phyloP scores from a whole-genome alignment of 2,329 filamentous ascomycete genomes.

The Apiospora phragmitis region DNA sequence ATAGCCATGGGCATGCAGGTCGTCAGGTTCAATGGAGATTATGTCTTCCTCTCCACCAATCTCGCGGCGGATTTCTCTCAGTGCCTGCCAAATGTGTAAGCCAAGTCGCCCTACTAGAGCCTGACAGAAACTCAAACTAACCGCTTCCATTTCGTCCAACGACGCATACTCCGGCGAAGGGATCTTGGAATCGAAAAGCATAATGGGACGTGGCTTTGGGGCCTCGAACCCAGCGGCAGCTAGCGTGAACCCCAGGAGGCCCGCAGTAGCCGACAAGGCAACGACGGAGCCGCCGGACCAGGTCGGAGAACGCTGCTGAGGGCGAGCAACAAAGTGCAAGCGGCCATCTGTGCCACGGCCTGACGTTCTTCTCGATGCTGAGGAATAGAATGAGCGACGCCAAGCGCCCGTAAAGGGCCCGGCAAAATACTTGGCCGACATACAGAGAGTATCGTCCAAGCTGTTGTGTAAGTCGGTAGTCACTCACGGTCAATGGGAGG shows the following conservation, averaged over 20 bases:
- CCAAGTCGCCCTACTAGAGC: neutral
- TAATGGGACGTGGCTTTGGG: slow-evolving; percentile 23
- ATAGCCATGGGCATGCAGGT: slow-evolving; percentile 63
- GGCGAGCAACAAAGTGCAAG: slow-evolving; percentile 17
- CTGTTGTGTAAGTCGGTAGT: neutral
- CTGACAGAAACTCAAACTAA: slow-evolving; percentile 25
- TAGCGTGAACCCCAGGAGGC: slow-evolving; percentile 31
- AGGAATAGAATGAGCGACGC: slow-evolving; percentile 21
- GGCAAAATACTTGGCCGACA: slow-evolving; percentile 23
- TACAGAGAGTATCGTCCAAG: slow-evolving; percentile 6
- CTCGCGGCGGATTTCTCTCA: slow-evolving; percentile 53
- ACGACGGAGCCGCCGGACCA: slow-evolving; percentile 33
- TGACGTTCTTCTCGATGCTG: slow-evolving; percentile 19
- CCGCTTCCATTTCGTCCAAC: slow-evolving; percentile 51
- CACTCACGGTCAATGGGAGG: neutral
- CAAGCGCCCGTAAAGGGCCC: slow-evolving; percentile 21
- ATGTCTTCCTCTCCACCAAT: slow-evolving; percentile 49
- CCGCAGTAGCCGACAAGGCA: slow-evolving; percentile 29
- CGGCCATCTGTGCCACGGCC: slow-evolving; percentile 16
- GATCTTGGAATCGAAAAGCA: slow-evolving; percentile 30
- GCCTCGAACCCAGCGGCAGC: slow-evolving; percentile 26
- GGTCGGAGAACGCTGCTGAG: slow-evolving; percentile 18
- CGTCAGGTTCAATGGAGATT: slow-evolving; percentile 63
- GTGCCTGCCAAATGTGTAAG: slow-evolving; percentile 41
- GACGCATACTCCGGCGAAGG: slow-evolving; percentile 44